phyloP scores from a whole-genome alignment of 768 basidiomycete genomes.

The Leccinum olivaceopallidum region DNA sequence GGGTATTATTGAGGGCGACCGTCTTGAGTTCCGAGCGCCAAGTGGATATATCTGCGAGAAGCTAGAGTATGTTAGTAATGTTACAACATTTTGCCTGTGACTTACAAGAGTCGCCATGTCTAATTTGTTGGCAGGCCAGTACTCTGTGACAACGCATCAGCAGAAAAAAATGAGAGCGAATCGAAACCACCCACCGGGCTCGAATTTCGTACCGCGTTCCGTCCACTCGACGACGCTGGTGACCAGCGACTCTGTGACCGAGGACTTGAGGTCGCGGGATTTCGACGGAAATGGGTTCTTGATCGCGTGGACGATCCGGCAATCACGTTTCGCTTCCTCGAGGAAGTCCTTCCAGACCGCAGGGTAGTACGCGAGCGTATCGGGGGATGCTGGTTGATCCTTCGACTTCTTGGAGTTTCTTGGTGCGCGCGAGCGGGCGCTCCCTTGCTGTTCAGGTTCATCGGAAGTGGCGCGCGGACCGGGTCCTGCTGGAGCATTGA shows the following conservation, averaged over 20 bases:
- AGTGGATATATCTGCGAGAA: too few relatives aligned
- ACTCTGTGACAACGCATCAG: too few relatives aligned
- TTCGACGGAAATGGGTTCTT: background rate
- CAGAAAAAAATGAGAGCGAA: too few relatives aligned
- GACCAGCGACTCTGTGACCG: background rate
- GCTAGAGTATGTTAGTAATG: background rate
- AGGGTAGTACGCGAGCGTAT: too few relatives aligned
- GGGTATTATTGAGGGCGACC: too few relatives aligned
- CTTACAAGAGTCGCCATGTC: background rate
- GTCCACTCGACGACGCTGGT: background rate
- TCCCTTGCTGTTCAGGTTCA: background rate
- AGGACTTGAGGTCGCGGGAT: background rate
- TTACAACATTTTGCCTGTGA: background rate
- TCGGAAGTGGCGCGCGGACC: background rate
- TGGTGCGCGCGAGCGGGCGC: too few relatives aligned
- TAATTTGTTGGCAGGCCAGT: background rate
- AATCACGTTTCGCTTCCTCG: too few relatives aligned
- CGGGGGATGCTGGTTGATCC: too few relatives aligned
- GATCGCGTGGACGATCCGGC: too few relatives aligned
- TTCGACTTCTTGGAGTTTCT: too few relatives aligned
- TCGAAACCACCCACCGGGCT: background rate
- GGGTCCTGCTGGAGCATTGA: background rate
- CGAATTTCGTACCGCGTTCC: background rate
- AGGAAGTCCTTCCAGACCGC: too few relatives aligned
- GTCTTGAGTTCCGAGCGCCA: too few relatives aligned